A percentile compares a stretch with the other conserved stretches of the same genome.
These are phyloP conservation scores for Sclerotinia spermophila DNA, from an alignment of 2,329 filamentous ascomycete genomes.

Conservation along the genomic window DNA sequence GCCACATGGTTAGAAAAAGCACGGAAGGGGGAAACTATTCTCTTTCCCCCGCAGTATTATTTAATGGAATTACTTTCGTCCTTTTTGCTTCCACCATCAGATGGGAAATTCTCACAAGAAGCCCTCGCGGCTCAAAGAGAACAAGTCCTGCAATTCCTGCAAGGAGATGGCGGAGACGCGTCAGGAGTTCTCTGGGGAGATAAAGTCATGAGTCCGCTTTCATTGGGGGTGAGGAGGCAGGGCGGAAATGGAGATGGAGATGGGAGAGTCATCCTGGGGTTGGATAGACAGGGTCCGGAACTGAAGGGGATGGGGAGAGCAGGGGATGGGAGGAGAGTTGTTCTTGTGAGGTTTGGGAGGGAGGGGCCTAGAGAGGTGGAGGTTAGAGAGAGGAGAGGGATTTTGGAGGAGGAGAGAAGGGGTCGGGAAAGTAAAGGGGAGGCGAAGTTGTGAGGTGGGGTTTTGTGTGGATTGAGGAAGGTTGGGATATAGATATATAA, in stretches of 20 bases:
- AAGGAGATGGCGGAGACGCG: constrained; percentile 41
- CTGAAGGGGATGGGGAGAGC: constrained; percentile 46
- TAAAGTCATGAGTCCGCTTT: constrained; percentile 57
- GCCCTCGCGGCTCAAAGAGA: constrained; percentile 49
- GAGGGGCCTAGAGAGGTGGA: constrained; percentile 52
- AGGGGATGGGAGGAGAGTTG: constrained; percentile 58
- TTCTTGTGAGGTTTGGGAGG: constrained; percentile 52
- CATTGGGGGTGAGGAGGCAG: constrained; percentile 44
- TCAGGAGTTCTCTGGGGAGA: constrained; percentile 49
- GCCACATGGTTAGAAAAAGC: constrained; percentile 66
- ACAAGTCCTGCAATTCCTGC: constrained; percentile 52
- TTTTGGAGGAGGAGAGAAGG: constrained; percentile 46
- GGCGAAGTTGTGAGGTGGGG: constrained; percentile 48
- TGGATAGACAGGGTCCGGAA: constrained; percentile 58
- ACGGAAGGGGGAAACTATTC: constrained; percentile 62
- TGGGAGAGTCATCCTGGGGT: constrained; percentile 48
- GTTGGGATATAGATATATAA: neutral
- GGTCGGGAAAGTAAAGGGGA: constrained; percentile 43
- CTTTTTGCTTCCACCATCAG: constrained; percentile 43
- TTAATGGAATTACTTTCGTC: constrained; percentile 58
- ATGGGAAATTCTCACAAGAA: constrained; percentile 22
- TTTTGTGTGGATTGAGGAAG: constrained; percentile 43
- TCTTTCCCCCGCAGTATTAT: constrained; percentile 89
- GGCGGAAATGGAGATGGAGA: constrained; percentile 47
- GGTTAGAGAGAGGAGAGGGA: constrained; percentile 48